Evolutionary conservation across 495 filamentous ascomycete species (phyloP), one percentile per base, ranked within the genome.

Genomic region (Lepraria neglecta): DNA sequence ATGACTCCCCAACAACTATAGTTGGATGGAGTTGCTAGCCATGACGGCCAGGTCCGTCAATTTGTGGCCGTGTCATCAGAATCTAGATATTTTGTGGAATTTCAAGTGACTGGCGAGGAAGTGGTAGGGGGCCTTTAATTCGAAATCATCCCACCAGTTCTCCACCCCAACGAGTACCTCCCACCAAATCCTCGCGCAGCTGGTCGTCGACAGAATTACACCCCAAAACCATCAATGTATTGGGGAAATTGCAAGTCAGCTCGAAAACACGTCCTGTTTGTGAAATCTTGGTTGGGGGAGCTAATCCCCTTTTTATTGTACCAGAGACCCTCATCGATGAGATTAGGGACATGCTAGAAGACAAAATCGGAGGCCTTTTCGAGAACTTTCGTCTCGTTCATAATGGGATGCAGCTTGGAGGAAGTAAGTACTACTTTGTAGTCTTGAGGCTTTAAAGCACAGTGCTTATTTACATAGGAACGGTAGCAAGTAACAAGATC

Each of bases 321-420:
- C 24, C 2, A 24, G 24, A 24, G 24, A 24, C 24, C 10, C 11
- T 19, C 15, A 46, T 2, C 44, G 44, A 14, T 15, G 17, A 14
- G 15, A n/a, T 3, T n/a, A 14, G 15, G 44, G 15, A 9, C 38
- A 15, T 15, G 38, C 9, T 10, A 42, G 38, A 10, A 42, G 38
- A 10, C 38, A 9, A 42, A 42, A 42, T 42, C 3, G 15, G 15
- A 42, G 38, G 24, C 24, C 2, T 46, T 3, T 6, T n/a, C 15
- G 44, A 46, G 1, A 2, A 46, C 19, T 63, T 67, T 58, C 63
- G 67, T 15, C 30, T 72, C 2, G 62, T 71, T 50, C 68, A 46
- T 43, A 27, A 3, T n/a, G 70, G 91, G 63, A 96, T 96, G 84
- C 92, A 97, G 73, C 85, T 96, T 15, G 92, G 96, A 73, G 91